Evolutionary conservation across 2,329 filamentous ascomycete species (phyloP).

Genomic region (Fusarium sp.): DNA sequence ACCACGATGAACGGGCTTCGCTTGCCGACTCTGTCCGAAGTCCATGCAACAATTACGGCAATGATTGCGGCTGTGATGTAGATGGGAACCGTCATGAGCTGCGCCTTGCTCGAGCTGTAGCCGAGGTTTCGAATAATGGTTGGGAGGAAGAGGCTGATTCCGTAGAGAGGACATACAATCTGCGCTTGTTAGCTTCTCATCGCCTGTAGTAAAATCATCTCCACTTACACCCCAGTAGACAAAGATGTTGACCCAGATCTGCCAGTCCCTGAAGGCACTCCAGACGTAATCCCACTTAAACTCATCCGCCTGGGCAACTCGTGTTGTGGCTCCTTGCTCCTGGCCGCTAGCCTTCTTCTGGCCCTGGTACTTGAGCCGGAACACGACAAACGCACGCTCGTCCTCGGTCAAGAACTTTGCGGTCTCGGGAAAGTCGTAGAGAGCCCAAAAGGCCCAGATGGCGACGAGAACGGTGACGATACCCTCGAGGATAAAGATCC

Average conservation of each 20-base stretch:
- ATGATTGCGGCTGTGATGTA: slow-evolving; percentile 75
- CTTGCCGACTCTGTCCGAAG: slow-evolving; percentile 69
- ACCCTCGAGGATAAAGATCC: slow-evolving; percentile 81
- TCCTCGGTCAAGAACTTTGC: slow-evolving; percentile 80
- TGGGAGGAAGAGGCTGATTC: slow-evolving; percentile 73
- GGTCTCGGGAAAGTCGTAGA: slow-evolving; percentile 87
- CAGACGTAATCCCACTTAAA: slow-evolving; percentile 84
- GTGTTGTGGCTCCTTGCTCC: slow-evolving; percentile 34
- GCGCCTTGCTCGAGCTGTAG: slow-evolving; percentile 71
- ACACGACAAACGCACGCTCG: slow-evolving; percentile 80
- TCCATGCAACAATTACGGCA: slow-evolving; percentile 67
- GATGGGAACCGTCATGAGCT: slow-evolving; percentile 76
- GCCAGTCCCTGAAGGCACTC: slow-evolving; percentile 84
- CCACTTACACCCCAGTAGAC: slow-evolving; percentile 75
- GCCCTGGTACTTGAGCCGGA: slow-evolving; percentile 78
- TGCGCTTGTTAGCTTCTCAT: slow-evolving; percentile 40
- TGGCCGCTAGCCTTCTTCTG: slow-evolving; percentile 45
- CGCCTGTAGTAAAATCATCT: too few relatives aligned
- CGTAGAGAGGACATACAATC: slow-evolving; percentile 69
- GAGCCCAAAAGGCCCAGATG: slow-evolving; percentile 76
- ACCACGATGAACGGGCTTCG: slow-evolving; percentile 70
- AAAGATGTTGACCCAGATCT: slow-evolving; percentile 76
- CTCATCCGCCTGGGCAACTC: slow-evolving; percentile 77
- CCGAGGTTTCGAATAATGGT: slow-evolving; percentile 75
- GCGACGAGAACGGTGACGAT: slow-evolving; percentile 80